Evolutionary conservation across 768 basidiomycete genomes (phyloP), one percentile per base, ranked within the genome.

Genomic region (Russula brevipes): DNA sequence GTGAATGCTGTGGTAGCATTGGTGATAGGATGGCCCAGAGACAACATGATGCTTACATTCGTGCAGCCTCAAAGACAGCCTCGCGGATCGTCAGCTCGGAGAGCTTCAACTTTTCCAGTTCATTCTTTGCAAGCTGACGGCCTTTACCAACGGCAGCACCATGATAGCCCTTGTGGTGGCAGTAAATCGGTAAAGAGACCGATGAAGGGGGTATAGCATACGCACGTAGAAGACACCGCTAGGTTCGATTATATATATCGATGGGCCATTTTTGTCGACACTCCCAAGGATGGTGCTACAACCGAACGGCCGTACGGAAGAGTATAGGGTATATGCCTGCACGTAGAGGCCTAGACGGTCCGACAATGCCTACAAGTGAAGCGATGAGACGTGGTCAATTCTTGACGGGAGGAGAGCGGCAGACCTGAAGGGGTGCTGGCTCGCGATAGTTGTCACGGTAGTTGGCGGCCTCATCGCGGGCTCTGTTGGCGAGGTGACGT

Each of bases 91-190:
- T 83, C 56, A 98, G 75, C 67, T 91, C 89, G 6, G 87, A 77
- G 41, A 96, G 79, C 67, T 94, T 88, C 66, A 98, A 85, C 75
- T 99, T 99, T 77, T 99, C 97, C 54, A 99, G 76, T 74, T 98
- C 97, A 8, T 96, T 98, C 82, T 98, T 98, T 19, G 97, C 97
- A 65, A 98, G 80, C 71, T 97, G 94, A 60, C 91, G 87, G n/a
- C 97, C 97, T 75, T 98, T 99, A 58, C 97, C 97, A 35, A 95
- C 87, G n/a, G 97, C 97, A 14, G 91, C 91, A 33, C 94, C 96
- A 61, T 94, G 82, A 76, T 98, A 98, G 36, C 97, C 97, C 93
- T 95, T 69, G 17, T 54, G 16, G 36, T n/a, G 35, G 35, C 7
- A 36, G 36, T 59, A 50, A 45, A 55, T 60, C 31, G 31, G 57